These are phyloP conservation scores for Discostella pseudostelligera DNA, from an alignment of 108 stramenopile species.

Conservation along the genomic window DNA sequence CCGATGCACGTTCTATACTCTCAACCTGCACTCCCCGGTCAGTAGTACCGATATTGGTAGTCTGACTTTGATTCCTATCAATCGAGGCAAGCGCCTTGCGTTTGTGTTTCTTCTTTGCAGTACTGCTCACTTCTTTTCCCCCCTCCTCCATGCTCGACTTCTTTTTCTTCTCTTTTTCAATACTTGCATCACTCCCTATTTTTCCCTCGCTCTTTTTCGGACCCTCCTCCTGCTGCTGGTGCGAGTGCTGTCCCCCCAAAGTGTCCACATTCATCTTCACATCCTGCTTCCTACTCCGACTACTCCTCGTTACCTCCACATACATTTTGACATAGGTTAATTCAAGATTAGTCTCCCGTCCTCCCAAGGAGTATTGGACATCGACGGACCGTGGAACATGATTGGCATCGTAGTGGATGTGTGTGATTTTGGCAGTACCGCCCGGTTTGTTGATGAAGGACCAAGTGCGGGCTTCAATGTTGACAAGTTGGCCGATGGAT, in stretches of 20 bases:
- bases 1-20: too few species aligned
- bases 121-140: background rate
- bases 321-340: conserved; percentile 5
- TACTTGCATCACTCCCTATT: too few species aligned
- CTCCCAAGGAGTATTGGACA: conserved; percentile 14
- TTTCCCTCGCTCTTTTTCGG: background rate
- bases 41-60: too few species aligned
- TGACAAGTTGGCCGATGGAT: conserved; percentile 1
- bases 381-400: background rate
- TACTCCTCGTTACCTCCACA: background rate
- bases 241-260: background rate
- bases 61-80: background rate
- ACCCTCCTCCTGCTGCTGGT: background rate
- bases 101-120: background rate
- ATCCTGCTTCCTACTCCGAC: conserved; percentile 5
- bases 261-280: conserved; percentile 15
- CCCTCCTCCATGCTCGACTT: background rate
- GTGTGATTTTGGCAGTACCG: conserved; percentile 11
- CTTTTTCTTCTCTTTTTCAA: background rate
- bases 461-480: conserved; percentile 24
- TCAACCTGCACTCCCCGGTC: too few species aligned
- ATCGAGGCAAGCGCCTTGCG: background rate
- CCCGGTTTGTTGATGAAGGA: conserved; percentile 32
- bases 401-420: background rate
- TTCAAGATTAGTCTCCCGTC: conserved; percentile 11